Percentiles rank a stretch among this genome's conserved stretches.
phyloP scores from a whole-genome alignment of 164 flowering plant genomes.

The Protea cynaroides region DNA sequence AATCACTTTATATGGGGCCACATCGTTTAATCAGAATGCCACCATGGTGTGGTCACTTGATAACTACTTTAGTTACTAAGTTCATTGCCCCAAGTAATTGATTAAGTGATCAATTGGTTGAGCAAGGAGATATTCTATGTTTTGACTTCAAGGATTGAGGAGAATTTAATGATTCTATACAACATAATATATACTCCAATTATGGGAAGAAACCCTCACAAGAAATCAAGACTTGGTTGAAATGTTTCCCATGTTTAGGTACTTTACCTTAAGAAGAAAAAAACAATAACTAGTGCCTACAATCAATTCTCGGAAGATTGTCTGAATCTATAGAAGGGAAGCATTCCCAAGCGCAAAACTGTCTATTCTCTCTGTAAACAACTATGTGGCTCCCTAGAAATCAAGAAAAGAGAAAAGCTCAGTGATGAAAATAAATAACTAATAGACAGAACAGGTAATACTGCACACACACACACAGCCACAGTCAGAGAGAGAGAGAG shows the following conservation, averaged over 20 bases:
- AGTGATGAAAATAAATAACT: neutral
- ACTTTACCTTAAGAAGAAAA: neutral
- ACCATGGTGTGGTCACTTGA: neutral
- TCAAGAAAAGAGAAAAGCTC: neutral
- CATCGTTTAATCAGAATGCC: neutral
- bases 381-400: neutral
- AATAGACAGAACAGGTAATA: neutral
- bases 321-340: neutral
- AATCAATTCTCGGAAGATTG: neutral
- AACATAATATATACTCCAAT: neutral
- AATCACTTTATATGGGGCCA: neutral
- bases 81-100: too few species aligned
- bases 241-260: neutral
- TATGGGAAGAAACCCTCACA: neutral
- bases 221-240: neutral
- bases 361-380: neutral
- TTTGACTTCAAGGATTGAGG: neutral
- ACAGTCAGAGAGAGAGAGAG: neutral
- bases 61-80: neutral
- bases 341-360: neutral
- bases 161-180: neutral
- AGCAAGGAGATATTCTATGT: neutral
- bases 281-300: neutral
- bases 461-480: too few species aligned
- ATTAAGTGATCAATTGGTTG: slow-evolving; percentile 10